Base-by-base conservation (phyloP, 805 yeast species). In the Saccharomycopsis sp. region DNA sequence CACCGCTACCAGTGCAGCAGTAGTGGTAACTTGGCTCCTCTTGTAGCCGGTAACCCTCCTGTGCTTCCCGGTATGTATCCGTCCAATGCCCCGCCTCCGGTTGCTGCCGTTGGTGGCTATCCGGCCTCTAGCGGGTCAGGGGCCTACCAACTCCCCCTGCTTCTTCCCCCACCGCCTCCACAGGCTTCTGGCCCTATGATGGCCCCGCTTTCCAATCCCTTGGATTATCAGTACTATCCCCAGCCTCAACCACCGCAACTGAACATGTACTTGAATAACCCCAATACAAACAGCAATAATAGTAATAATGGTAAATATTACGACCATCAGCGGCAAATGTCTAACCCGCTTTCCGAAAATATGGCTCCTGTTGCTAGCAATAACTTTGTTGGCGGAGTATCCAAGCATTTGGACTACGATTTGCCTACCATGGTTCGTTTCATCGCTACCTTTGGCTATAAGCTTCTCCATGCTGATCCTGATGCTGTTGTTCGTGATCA, bases 351-450 rank as follows among this genome's bases (percentile, higher is more conserved):
- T 19, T 20, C 24, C 15, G 3, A 50, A n/a, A n/a, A n/a, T 23
- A 15, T 17, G 22, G 53, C 53, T 20, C 42, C 29, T 3, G 52
- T 3, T 17, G 55, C 25, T 38, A 7, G 15, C 38, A 3, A 52
- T 22, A n/a, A 50, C 24, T 50, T 62, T 35, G 70, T 76, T 50
- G 97, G 97, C 50, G 97, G 96, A 61, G 93, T 89, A 53, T 77
- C 85, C 44, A 78, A 85, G 15, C 85, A 82, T 38, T 76, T 89
- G 67, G 97, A 91, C 69, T 92, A 93, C 70, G 91, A 89, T 64
- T 72, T 90, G 57, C 78, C 79, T 47, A 74, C 78, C 59, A 92
- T 92, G 96, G 79, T 96, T 7, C 84, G 85, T 59, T 94, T 89
- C 66, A 75, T 90, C 54, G 78, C 90, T 55, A 83, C 91, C 78